Evolutionary conservation across 345 rosid species (phyloP).

Genomic region (Viola odorata): DNA sequence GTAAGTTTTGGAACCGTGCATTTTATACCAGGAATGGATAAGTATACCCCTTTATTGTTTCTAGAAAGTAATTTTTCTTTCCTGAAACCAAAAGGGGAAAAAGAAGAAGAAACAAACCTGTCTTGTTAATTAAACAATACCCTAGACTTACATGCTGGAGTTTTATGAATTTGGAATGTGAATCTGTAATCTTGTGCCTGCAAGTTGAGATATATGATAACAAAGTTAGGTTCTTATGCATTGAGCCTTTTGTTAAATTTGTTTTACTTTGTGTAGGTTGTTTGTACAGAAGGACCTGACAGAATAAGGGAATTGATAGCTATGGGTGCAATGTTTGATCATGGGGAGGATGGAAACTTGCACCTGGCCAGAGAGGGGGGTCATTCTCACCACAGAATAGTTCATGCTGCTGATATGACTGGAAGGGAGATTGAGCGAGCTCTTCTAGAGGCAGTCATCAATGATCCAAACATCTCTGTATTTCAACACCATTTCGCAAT

Average conservation of each 20-base stretch:
- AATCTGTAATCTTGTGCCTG: not conserved
- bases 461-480: constrained; percentile 68
- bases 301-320: constrained; percentile 85
- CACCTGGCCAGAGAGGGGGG: constrained; percentile 97
- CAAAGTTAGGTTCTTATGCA: not conserved
- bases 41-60: too few relatives aligned
- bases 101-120: too few relatives aligned
- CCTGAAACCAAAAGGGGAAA: too few relatives aligned
- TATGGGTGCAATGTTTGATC: constrained; percentile 94
- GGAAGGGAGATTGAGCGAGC: constrained; percentile 98
- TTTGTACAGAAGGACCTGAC: constrained; percentile 96
- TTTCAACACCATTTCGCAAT: constrained; percentile 88
- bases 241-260: constrained; percentile 1
- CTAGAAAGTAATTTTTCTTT: too few relatives aligned
- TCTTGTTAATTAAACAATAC: too few relatives aligned
- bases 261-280: constrained; percentile 47
- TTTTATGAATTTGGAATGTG: constrained; percentile 5
- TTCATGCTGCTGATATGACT: constrained; percentile 98
- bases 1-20: constrained; percentile 38
- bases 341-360: constrained; percentile 91
- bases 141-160: not conserved
- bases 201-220: not conserved
- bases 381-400: constrained; percentile 88
- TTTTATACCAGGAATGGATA: too few relatives aligned
- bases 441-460: constrained; percentile 66